Evolutionary conservation across 140 eudicot genomes (phyloP).

Genomic region (Cichorium intybus): DNA sequence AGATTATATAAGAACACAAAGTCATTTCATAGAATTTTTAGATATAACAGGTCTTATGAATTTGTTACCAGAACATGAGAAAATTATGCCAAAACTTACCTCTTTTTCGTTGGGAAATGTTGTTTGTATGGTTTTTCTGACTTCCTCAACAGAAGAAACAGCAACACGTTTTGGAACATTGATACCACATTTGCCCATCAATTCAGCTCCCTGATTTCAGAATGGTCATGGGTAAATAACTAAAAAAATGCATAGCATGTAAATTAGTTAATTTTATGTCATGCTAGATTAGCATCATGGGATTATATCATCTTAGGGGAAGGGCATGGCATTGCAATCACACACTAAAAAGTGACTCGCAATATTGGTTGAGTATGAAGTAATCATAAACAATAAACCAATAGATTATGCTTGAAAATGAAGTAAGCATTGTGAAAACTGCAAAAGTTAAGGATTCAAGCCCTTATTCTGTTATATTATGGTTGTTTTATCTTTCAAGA

Average conservation of each 20-base stretch:
- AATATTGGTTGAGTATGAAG: too few species aligned
- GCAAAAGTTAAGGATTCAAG: background rate
- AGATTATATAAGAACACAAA: slow-evolving; percentile 15
- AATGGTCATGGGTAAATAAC: slow-evolving; percentile 5
- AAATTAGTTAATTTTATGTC: background rate
- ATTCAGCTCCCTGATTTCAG: slow-evolving; percentile 70
- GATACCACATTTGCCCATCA: slow-evolving; percentile 75
- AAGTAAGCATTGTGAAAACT: background rate
- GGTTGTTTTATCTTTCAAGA: background rate
- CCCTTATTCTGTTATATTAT: background rate
- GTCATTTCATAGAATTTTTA: slow-evolving; percentile 1
- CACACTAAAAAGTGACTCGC: background rate
- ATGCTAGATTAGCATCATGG: background rate
- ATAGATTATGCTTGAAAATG: too few species aligned
- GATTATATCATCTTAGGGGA: background rate
- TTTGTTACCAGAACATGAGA: background rate
- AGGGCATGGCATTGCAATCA: slow-evolving; percentile 2
- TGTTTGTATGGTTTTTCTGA: slow-evolving; percentile 46
- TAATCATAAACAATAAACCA: too few species aligned
- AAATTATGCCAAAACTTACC: slow-evolving; percentile 36
- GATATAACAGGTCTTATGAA: background rate
- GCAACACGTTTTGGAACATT: slow-evolving; percentile 92
- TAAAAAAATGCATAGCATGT: background rate
- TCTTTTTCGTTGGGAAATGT: slow-evolving; percentile 68
- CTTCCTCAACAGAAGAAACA: slow-evolving; percentile 64